These are phyloP conservation scores for Cucumis melo DNA, from an alignment of 306 rosid species.

Conservation along the genomic window DNA sequence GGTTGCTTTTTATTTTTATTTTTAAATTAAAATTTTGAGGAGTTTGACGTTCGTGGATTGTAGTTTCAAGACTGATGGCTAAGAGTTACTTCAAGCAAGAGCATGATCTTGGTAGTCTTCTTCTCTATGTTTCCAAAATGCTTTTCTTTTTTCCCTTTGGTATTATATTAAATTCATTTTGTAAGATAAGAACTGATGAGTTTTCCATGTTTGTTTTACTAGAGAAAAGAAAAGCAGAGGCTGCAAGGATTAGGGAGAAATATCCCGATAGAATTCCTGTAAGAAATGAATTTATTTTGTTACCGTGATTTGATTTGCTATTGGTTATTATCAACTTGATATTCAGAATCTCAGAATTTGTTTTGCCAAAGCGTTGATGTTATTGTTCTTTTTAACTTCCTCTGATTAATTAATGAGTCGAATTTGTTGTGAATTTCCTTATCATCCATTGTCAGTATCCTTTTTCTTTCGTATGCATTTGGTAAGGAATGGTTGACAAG, in stretches of 20 bases:
- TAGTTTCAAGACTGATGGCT: constrained; percentile 59
- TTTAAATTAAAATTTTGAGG: not conserved
- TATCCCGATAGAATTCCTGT: constrained; percentile 92
- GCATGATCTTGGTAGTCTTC: constrained; percentile 69
- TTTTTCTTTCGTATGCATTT: not conserved
- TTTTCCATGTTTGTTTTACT: constrained; percentile 11
- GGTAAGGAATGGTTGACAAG: too few species aligned
- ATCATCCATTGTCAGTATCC: not conserved
- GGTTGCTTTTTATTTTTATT: not conserved
- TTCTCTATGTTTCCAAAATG: not conserved
- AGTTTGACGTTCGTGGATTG: constrained; percentile 16
- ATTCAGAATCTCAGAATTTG: not conserved
- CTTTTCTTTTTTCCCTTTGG: not conserved
- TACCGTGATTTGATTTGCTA: not conserved
- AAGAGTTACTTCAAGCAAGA: constrained; percentile 96
- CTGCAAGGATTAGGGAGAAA: constrained; percentile 83
- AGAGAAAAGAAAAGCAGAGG: constrained; percentile 91
- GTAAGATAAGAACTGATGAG: not conserved
- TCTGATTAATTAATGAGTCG: not conserved
- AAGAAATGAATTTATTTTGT: constrained; percentile 15
- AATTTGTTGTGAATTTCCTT: not conserved
- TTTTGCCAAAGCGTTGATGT: not conserved
- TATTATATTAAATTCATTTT: not conserved
- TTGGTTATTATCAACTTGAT: not conserved
- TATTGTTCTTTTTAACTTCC: not conserved